These are phyloP conservation scores for Trichomonas vaginalis DNA, from an alignment of 208 protist genomes.

Conservation along the genomic window DNA sequence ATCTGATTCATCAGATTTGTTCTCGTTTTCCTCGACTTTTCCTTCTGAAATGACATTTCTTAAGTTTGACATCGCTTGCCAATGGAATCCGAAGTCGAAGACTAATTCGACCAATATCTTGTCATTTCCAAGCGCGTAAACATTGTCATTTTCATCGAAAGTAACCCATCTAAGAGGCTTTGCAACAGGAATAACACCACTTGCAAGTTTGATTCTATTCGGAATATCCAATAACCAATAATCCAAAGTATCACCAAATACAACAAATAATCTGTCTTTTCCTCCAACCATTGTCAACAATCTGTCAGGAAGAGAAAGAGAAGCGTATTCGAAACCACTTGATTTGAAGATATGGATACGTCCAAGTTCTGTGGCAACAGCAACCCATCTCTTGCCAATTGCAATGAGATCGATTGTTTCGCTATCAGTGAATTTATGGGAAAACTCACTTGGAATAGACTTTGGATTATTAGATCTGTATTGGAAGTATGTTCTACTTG, in stretches of 20 bases:
- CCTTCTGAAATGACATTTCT: not conserved
- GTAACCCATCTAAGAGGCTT: not conserved
- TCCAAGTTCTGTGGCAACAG: not conserved
- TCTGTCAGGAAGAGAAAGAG: not conserved
- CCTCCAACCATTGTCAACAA: not conserved
- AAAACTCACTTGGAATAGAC: not conserved
- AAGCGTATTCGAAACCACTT: not conserved
- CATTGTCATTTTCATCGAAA: not conserved
- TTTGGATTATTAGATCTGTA: not conserved
- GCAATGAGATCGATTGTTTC: conserved; percentile 1
- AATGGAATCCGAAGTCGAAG: not conserved
- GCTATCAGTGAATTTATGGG: not conserved
- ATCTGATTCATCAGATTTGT: not conserved
- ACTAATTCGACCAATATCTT: not conserved
- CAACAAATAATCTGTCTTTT: not conserved
- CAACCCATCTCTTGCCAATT: not conserved
- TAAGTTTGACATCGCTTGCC: not conserved
- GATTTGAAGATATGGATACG: not conserved
- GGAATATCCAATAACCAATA: not conserved
- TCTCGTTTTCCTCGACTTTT: too few relatives aligned
- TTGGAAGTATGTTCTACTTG: not conserved
- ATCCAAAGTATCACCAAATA: not conserved
- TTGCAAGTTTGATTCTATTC: not conserved
- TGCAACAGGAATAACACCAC: not conserved
- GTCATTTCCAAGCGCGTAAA: not conserved